phyloP scores from a whole-genome alignment of 176 grass and related monocot genomes.

The Poa annua region DNA sequence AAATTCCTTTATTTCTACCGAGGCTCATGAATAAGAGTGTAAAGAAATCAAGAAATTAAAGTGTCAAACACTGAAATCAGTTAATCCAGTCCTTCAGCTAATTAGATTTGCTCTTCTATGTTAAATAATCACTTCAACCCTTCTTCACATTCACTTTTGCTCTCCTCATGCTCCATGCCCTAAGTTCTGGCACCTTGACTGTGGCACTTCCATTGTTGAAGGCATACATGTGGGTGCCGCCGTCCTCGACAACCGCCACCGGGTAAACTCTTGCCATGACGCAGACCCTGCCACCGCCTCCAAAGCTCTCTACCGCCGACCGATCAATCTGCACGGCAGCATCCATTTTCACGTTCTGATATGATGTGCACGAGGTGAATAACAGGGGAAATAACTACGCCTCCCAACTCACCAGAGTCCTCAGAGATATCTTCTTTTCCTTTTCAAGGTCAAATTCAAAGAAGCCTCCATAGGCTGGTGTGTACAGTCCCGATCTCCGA shows the following conservation, averaged over 20 bases:
- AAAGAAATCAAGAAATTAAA: not conserved
- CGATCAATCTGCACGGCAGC: slow-evolving; percentile 62
- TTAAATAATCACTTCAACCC: slow-evolving; percentile 29
- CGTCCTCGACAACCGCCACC: not conserved
- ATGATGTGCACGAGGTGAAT: not conserved
- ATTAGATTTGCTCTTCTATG: not conserved
- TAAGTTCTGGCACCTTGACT: slow-evolving; percentile 50
- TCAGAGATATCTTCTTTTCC: slow-evolving; percentile 70
- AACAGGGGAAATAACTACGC: not conserved
- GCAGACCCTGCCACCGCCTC: slow-evolving; percentile 64
- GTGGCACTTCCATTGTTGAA: slow-evolving; percentile 70
- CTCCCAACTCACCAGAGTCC: slow-evolving; percentile 61
- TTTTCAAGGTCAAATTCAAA: slow-evolving; percentile 62
- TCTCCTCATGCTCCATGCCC: slow-evolving; percentile 74
- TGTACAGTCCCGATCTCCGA: slow-evolving; percentile 60
- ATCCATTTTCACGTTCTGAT: slow-evolving; percentile 24
- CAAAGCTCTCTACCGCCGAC: slow-evolving; percentile 85
- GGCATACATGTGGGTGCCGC: slow-evolving; percentile 49
- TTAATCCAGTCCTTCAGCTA: not conserved
- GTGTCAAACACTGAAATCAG: not conserved
- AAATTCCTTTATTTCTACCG: not conserved
- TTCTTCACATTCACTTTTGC: slow-evolving; percentile 61
- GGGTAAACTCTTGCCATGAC: slow-evolving; percentile 85
- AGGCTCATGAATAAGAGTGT: slow-evolving; percentile 27
- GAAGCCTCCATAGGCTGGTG: slow-evolving; percentile 78